These are phyloP conservation scores for Hydnum rufescens DNA, from an alignment of 768 basidiomycete genomes.

Conservation along the genomic window DNA sequence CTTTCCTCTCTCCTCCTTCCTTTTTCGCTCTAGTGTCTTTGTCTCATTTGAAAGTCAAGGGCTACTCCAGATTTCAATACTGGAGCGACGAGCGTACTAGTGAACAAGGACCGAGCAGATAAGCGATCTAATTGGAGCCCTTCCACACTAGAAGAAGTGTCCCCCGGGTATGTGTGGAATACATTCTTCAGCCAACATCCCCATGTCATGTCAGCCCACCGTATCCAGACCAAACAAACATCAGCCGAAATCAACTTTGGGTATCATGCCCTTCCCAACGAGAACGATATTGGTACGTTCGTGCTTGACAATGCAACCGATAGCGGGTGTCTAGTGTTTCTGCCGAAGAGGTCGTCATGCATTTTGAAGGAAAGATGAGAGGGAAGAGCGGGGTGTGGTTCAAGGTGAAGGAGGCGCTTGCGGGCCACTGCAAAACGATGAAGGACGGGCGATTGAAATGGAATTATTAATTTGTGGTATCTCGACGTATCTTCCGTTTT, in stretches of 20 bases:
- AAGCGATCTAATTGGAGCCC: constrained; percentile 53
- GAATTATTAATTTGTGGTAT: no score
- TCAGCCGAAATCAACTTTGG: constrained; percentile 17
- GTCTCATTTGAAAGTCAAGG: constrained; percentile 30
- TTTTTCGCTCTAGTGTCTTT: constrained; percentile 11
- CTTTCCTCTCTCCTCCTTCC: constrained; percentile 6
- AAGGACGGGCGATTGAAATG: constrained; percentile 21
- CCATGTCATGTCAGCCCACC: constrained; percentile 23
- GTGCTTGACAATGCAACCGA: constrained; percentile 44
- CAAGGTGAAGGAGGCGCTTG: constrained; percentile 60
- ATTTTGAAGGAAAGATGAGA: constrained; percentile 32
- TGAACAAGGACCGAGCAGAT: constrained; percentile 25
- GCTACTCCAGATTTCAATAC: constrained; percentile 66
- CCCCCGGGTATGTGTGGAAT: constrained; percentile 29
- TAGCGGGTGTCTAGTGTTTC: constrained; percentile 43
- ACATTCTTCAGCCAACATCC: constrained; percentile 48
- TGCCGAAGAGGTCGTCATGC: constrained; percentile 39
- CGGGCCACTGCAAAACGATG: constrained; percentile 41
- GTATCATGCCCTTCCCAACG: constrained; percentile 49
- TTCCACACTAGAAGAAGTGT: constrained; percentile 35
- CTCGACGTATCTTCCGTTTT: no score
- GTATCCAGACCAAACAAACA: constrained; percentile 22
- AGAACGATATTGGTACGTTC: constrained; percentile 45
- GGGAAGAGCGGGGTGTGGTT: constrained; percentile 41
- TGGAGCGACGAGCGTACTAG: constrained; percentile 54